phyloP scores from a whole-genome alignment of 2,329 filamentous ascomycete genomes.

The Magnaporthiopsis incrustans region DNA sequence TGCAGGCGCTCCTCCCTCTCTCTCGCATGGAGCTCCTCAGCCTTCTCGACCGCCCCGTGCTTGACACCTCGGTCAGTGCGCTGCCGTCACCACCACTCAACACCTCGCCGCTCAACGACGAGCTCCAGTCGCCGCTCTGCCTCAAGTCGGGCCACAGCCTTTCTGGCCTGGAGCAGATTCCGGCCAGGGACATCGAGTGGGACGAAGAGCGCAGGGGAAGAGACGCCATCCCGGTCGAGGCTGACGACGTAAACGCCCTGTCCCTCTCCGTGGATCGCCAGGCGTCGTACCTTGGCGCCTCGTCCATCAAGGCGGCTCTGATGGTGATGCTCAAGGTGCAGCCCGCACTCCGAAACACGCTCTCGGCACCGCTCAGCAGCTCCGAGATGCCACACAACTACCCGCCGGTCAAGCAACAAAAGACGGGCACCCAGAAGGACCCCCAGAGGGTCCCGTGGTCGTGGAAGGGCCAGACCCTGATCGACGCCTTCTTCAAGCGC shows the following conservation, averaged over 20 bases:
- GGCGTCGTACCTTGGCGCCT: constrained; percentile 61
- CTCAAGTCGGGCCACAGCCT: constrained; percentile 42
- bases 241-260: constrained; percentile 64
- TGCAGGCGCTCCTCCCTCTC: constrained; percentile 42
- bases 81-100: constrained; percentile 48
- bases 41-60: constrained; percentile 40
- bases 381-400: constrained; percentile 38
- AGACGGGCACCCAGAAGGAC: constrained; percentile 35
- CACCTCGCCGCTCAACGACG: constrained; percentile 37
- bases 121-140: constrained; percentile 39
- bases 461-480: constrained; percentile 58
- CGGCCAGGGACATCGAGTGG: constrained; percentile 54
- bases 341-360: constrained; percentile 35
- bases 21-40: constrained; percentile 52
- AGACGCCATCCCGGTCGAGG: constrained; percentile 52
- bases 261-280: constrained; percentile 53
- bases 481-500: constrained; percentile 69
- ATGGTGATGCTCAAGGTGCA: constrained; percentile 59
- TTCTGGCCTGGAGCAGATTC: constrained; percentile 57
- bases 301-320: constrained; percentile 66
- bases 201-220: constrained; percentile 53
- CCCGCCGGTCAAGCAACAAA: constrained; percentile 34
- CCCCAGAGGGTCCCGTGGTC: constrained; percentile 46
- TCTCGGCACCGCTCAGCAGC: constrained; percentile 38
- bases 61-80: constrained; percentile 29